Evolutionary conservation across 768 basidiomycete genomes (phyloP).

Genomic region (Boletellus ananiceps): DNA sequence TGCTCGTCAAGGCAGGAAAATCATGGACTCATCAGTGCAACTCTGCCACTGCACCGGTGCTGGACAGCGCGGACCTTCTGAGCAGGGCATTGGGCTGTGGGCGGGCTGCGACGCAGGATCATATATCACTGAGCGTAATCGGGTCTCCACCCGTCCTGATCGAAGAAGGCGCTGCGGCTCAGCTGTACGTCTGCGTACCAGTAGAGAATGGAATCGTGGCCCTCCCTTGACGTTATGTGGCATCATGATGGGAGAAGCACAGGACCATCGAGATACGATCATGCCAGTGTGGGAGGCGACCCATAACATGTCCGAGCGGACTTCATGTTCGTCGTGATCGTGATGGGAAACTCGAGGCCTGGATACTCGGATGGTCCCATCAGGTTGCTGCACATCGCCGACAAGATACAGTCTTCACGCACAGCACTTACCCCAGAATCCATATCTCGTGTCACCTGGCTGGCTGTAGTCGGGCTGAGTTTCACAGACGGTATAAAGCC

Average conservation of each 20-base stretch:
- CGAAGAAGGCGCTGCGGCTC: slow-evolving; percentile 21
- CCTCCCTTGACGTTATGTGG: slow-evolving; percentile 8
- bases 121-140: slow-evolving; percentile 18
- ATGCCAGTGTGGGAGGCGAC: slow-evolving; percentile 21
- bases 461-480: slow-evolving; percentile 18
- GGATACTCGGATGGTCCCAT: slow-evolving; percentile 17
- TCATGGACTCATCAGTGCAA: neutral
- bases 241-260: slow-evolving; percentile 16
- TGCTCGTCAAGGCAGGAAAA: slow-evolving; percentile 1
- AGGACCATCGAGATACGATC: slow-evolving; percentile 5
- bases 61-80: slow-evolving; percentile 6
- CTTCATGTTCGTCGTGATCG: slow-evolving; percentile 15
- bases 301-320: slow-evolving; percentile 1
- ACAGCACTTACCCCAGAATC: slow-evolving; percentile 7
- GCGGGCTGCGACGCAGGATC: slow-evolving; percentile 17
- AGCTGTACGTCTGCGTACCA: slow-evolving; percentile 14
- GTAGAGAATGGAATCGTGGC: slow-evolving; percentile 20
- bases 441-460: slow-evolving; percentile 23
- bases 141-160: slow-evolving; percentile 15
- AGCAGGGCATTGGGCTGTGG: slow-evolving; percentile 22
- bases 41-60: slow-evolving; percentile 3
- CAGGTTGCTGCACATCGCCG: slow-evolving; percentile 10
- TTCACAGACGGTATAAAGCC: slow-evolving; percentile 21
- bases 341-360: slow-evolving; percentile 18
- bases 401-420: slow-evolving; percentile 10